These are phyloP conservation scores for Camelina laxa DNA, from an alignment of 345 rosid genomes.

Conservation along the genomic window DNA sequence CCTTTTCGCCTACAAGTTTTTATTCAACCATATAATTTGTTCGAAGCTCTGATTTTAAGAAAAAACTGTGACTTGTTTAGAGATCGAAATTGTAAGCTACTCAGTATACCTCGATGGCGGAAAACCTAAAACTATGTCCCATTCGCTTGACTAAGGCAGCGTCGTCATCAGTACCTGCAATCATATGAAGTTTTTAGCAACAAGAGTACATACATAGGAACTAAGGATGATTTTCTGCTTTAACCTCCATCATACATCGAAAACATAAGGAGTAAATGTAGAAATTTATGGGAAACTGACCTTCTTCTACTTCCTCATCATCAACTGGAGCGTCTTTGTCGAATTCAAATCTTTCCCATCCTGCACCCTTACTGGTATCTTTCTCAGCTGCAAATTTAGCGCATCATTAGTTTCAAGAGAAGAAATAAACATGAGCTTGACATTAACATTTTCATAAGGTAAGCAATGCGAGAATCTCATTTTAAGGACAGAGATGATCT, in stretches of 20 bases:
- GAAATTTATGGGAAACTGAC: slow-evolving; percentile 7
- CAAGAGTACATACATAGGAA: background rate
- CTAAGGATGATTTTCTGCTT: background rate
- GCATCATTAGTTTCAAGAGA: background rate
- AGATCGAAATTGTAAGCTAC: background rate
- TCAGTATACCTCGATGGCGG: slow-evolving; percentile 71
- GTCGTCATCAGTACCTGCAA: slow-evolving; percentile 83
- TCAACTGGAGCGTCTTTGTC: slow-evolving; percentile 93
- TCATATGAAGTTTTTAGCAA: slow-evolving; percentile 15
- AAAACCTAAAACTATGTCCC: slow-evolving; percentile 85
- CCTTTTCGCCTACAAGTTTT: slow-evolving; percentile 61
- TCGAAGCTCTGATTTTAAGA: background rate
- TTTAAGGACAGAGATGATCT: background rate
- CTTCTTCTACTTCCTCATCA: slow-evolving; percentile 90
- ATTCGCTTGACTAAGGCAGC: slow-evolving; percentile 76
- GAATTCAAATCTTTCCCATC: slow-evolving; percentile 92
- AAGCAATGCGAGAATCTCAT: background rate
- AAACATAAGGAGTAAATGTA: slow-evolving; percentile 8
- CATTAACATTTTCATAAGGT: background rate
- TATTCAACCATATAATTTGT: slow-evolving; percentile 8
- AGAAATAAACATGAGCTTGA: slow-evolving; percentile 6
- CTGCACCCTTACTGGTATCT: slow-evolving; percentile 72
- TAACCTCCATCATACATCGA: background rate
- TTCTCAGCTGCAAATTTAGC: slow-evolving; percentile 63
- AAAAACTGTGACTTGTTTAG: background rate